Conservation (phyloP, 768 basidiomycete genomes). For the Tylopilus sp. region DNA sequence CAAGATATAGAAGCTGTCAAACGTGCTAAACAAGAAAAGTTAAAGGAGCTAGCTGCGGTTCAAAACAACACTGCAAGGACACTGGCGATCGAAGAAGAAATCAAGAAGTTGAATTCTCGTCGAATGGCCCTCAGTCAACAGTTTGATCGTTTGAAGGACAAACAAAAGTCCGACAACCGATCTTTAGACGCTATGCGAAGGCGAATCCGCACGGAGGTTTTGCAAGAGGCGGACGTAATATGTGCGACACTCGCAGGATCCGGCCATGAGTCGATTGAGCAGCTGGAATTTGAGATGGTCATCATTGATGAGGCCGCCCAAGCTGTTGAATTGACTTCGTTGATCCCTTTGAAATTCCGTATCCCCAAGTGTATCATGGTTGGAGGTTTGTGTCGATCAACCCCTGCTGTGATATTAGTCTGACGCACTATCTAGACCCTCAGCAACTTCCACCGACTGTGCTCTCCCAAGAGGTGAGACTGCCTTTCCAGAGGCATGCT, state of each 20-base stretch:
- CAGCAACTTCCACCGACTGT: conserved; percentile 96
- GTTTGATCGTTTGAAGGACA: conserved; percentile 76
- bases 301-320: conserved; percentile 99
- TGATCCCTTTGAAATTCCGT: conserved; percentile 91
- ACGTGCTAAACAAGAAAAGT: conserved; percentile 52
- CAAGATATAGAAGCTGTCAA: conserved; percentile 71
- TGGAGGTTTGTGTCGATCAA: conserved; percentile 51
- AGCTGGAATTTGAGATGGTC: conserved; percentile 89
- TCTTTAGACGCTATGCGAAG: conserved; percentile 81
- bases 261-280: conserved; percentile 81
- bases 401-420: neutral
- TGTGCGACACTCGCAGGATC: conserved; percentile 92
- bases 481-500: conserved; percentile 24
- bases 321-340: conserved; percentile 88
- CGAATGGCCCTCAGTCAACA: conserved; percentile 63
- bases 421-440: conserved; percentile 49
- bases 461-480: conserved; percentile 52
- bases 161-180: conserved; percentile 75
- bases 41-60: conserved; percentile 53
- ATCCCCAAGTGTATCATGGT: conserved; percentile 88
- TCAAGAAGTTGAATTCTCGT: conserved; percentile 60
- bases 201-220: conserved; percentile 67
- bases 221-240: conserved; percentile 88
- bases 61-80: conserved; percentile 55
- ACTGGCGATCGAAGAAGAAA: conserved; percentile 64